These are phyloP conservation scores for Pneumocystis murina DNA, from an alignment of 1,139 yeast genomes.

Conservation along the genomic window DNA sequence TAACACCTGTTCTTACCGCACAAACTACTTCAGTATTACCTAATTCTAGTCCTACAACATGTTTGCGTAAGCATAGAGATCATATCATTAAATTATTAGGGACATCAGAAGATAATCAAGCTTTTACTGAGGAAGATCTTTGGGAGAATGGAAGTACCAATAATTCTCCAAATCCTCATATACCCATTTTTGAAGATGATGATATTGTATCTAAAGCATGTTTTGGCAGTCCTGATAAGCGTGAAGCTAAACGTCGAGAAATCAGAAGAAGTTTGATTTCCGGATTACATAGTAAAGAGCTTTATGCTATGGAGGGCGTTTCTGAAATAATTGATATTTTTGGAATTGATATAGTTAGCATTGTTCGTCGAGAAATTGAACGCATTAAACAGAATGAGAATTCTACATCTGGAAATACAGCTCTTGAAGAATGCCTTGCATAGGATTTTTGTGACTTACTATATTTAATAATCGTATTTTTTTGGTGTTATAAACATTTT, in stretches of 20 bases:
- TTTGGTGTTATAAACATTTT: not conserved
- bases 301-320: conserved; percentile 8
- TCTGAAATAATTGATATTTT: conserved; percentile 30
- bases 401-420: not conserved
- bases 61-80: not conserved
- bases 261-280: conserved; percentile 18
- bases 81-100: not conserved
- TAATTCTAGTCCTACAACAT: not conserved
- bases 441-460: not conserved
- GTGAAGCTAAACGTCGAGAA: conserved; percentile 22
- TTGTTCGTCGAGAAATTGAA: conserved; percentile 40
- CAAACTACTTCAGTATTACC: not conserved
- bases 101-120: not conserved
- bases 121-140: not conserved
- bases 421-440: conserved; percentile 5
- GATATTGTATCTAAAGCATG: conserved; percentile 34
- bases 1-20: not conserved
- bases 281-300: conserved; percentile 11
- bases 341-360: conserved; percentile 44
- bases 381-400: conserved; percentile 1
- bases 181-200: not conserved
- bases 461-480: not conserved
- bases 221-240: conserved; percentile 29
- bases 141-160: not conserved
- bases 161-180: not conserved